These are phyloP conservation scores for Lecanicillium sp. DNA, from an alignment of 2,329 filamentous ascomycete genomes.

Conservation along the genomic window DNA sequence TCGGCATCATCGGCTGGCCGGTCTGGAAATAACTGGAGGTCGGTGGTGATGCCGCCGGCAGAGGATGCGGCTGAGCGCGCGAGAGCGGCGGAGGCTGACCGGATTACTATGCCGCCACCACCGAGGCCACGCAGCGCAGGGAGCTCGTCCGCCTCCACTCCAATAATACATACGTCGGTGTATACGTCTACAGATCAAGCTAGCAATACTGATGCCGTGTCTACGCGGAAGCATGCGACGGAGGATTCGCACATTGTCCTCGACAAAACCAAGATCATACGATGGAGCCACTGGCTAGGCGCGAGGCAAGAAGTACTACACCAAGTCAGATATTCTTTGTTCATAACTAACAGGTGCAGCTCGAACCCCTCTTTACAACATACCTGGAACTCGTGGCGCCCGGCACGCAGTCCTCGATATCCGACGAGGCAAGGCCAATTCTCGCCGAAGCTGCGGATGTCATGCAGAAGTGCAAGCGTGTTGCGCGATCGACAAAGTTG, in stretches of 20 bases:
- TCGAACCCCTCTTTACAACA: conserved; percentile 24
- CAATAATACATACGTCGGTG: too few species aligned
- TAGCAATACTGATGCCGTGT: neutral
- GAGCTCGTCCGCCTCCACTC: too few species aligned
- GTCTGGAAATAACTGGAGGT: too few species aligned
- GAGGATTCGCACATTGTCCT: conserved; percentile 25
- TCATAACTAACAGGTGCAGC: conserved; percentile 17
- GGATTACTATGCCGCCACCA: too few species aligned
- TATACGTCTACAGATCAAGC: too few species aligned
- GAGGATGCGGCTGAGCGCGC: too few species aligned
- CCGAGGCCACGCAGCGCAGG: too few species aligned
- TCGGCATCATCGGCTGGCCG: too few species aligned
- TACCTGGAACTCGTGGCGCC: conserved; percentile 21
- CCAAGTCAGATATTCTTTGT: neutral
- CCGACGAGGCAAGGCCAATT: conserved; percentile 21
- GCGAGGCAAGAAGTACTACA: conserved; percentile 25
- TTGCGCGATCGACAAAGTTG: conserved; percentile 27
- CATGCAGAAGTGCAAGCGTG: conserved; percentile 28
- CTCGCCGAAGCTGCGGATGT: conserved; percentile 23
- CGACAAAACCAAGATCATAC: conserved; percentile 30
- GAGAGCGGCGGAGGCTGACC: too few species aligned
- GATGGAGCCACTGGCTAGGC: conserved; percentile 28
- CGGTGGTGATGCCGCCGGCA: too few species aligned
- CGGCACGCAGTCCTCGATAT: conserved; percentile 16
- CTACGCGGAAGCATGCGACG: conserved; percentile 4